Base-by-base conservation (phyloP, 2,329 filamentous ascomycete genomes). In the Coniochaeta prunicola region DNA sequence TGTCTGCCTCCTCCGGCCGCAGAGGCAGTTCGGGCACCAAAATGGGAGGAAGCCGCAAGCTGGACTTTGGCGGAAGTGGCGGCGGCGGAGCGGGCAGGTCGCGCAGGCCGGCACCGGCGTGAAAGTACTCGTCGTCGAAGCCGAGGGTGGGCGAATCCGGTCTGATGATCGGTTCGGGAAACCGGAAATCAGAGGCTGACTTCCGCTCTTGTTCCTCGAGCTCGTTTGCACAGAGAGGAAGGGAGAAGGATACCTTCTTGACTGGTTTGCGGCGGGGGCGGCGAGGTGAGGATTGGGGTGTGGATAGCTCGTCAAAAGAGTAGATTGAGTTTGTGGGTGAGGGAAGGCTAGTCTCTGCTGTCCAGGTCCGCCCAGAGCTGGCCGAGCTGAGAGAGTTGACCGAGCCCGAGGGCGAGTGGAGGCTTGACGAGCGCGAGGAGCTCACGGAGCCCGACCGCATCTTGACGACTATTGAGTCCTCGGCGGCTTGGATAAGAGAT, bases 111-210 rank as follows among this genome's bases (percentile, higher is more conserved):
- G 66, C 58, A 30, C 63, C 66, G 2, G 66, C 55, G 12, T 64
- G 63, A 58, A 70, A 71, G 59, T 75, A 70, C 53, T 70, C 71
- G 62, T 79, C 78, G 57, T 81, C 79, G 59, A 82, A 77, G 12
- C 83, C 83, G 6, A 86, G 76, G 0, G 83, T 86, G 1, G 83
- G 83, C 3, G 82, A 85, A 64, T 86, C 83, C 0, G 82, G 83
- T 9, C 83, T 71, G 60, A 83, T 75, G 33, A 77, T 70, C 21
- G 80, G 79, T 64, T 81, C 73, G 17, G 70, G 17, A 71, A 69
- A 36, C 63, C 66, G 59, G 75, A 78, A 38, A 69, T 65, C 63
- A 24, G 64, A 56, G 36, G 59, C 63, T 30, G 42, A 38, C 17
- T 66, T 62, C 13, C 68, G 63, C 66, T 76, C 76, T 68, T 73